A percentile compares a stretch with the other conserved stretches of the same genome.
These are phyloP conservation scores for Ustilago crameri DNA, from an alignment of 1,284 basidiomycete species.

Conservation along the genomic window DNA sequence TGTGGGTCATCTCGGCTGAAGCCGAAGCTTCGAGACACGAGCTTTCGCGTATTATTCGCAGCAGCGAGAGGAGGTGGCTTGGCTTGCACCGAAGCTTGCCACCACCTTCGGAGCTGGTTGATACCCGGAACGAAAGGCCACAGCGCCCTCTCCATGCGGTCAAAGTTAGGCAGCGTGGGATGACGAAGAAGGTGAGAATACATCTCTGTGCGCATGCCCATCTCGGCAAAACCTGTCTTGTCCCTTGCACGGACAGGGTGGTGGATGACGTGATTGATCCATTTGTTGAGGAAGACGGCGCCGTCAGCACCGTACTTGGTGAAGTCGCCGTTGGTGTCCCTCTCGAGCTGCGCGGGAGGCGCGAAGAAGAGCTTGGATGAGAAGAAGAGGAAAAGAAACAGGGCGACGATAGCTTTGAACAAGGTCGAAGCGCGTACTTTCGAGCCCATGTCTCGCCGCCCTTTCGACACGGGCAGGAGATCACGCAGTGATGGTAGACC, in stretches of 20 bases:
- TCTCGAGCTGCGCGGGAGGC: constrained; percentile 13
- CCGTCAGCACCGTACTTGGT: constrained; percentile 20
- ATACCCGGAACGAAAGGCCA: constrained; percentile 54
- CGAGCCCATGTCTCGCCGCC: constrained; percentile 5
- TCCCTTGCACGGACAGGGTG: constrained; percentile 47
- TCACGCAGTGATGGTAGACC: constrained; percentile 15
- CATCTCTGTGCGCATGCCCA: constrained; percentile 50
- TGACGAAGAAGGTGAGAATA: constrained; percentile 49
- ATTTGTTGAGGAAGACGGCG: constrained; percentile 40
- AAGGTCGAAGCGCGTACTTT: constrained; percentile 10
- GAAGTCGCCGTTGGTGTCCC: constrained; percentile 26
- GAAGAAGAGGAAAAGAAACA: constrained; percentile 17
- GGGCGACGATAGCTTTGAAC: constrained; percentile 13
- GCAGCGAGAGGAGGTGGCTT: constrained; percentile 19
- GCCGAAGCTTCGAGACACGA: constrained; percentile 23
- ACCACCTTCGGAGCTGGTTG: constrained; percentile 41
- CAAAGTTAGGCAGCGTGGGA: constrained; percentile 39
- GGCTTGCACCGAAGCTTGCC: constrained; percentile 39
- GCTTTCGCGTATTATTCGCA: neutral
- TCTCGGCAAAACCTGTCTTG: constrained; percentile 48
- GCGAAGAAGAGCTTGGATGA: constrained; percentile 10
- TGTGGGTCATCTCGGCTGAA: neutral
- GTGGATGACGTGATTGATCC: constrained; percentile 44
- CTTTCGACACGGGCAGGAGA: constrained; percentile 25
- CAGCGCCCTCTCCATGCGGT: constrained; percentile 46